A percentile compares a stretch with the other conserved stretches of the same genome.
Evolutionary conservation across 192 early-diverging fungal genomes (phyloP).

Genomic region (Chytriomyces confervae): DNA sequence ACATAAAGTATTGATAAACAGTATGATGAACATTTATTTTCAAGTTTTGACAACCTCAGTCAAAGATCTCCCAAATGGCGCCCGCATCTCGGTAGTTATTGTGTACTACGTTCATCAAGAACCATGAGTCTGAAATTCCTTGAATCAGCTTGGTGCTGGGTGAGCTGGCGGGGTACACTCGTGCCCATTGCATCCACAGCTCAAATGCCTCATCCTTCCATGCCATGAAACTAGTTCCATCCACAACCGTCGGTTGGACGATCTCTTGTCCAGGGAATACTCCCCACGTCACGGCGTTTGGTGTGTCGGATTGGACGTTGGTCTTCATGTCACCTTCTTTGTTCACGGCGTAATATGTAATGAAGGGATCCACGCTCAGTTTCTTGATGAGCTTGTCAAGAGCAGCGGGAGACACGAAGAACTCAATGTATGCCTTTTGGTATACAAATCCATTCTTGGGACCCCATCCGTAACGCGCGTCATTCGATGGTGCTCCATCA

Average conservation of each 20-base stretch:
- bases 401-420: slow-evolving; percentile 80
- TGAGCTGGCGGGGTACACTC: slow-evolving; percentile 64
- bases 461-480: slow-evolving; percentile 90
- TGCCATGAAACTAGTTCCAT: slow-evolving; percentile 82
- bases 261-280: slow-evolving; percentile 98
- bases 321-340: slow-evolving; percentile 86
- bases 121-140: slow-evolving; percentile 76
- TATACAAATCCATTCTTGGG: slow-evolving; percentile 95
- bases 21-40: neutral
- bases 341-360: slow-evolving; percentile 93
- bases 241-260: slow-evolving; percentile 95
- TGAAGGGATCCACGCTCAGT: slow-evolving; percentile 67
- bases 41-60: slow-evolving; percentile 14
- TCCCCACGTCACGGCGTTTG: slow-evolving; percentile 98
- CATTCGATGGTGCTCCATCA: slow-evolving; percentile 81
- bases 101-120: slow-evolving; percentile 83
- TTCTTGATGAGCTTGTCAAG: slow-evolving; percentile 72
- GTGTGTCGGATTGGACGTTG: slow-evolving; percentile 83
- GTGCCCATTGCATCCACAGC: slow-evolving; percentile 88
- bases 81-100: slow-evolving; percentile 85
- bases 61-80: slow-evolving; percentile 74
- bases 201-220: slow-evolving; percentile 98
- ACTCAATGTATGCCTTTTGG: slow-evolving; percentile 96
- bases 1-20: no score
- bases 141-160: slow-evolving; percentile 62